Base-by-base conservation (phyloP, 1,139 yeast genomes). In the Meyerozyma carpophila region DNA sequence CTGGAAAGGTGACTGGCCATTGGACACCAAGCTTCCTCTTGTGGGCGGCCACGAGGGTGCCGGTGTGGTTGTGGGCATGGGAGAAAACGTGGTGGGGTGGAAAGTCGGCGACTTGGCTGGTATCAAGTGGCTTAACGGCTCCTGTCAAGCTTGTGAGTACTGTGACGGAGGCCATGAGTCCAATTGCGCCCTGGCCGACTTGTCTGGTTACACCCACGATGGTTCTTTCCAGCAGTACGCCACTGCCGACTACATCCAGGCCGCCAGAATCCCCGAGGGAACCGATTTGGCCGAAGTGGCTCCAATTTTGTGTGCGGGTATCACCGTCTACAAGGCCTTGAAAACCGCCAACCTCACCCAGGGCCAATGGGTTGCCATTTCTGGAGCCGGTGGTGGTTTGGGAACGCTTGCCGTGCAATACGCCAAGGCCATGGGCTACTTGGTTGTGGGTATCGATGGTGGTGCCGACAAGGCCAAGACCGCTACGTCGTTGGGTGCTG, bases 1-100 rank as follows among this genome's bases (percentile, higher is more conserved):
- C 39, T 83, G 88, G 87, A 78, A 81, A 58, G 89, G 89, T 61
- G 89, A 83, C 61, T 82, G 89, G 89, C 89, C 89, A 47, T 66
- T 81, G 55, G 73, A 60, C 43, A 73, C 79, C 50, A 83, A 83
- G 62, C 72, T 82, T 52, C 89, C 90, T 32, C 70, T 84, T 51
- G 87, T 84, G 39, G 90, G 90, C 56, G 91, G 91, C 57, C 91
- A 84, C 62, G 91, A 84, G 68, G 93, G 93, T 70, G 89, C 89
- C 36, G 91, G 91, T 66, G 77, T 77, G 32, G 90, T 84, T 53
- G 90, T 84, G 43, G 89, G 77, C 38, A 69, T 77, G 63, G 91
- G 91, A 54, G 71, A 71, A 37, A 77, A 79, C 55, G 91, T 83
- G 45, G 72, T 62, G 39, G 82, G 82, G 53, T 84, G 84, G 72